Evolutionary conservation across 1,284 basidiomycete genomes (phyloP), one percentile per base, ranked within the genome.

Genomic region (Ganoderma boninense): DNA sequence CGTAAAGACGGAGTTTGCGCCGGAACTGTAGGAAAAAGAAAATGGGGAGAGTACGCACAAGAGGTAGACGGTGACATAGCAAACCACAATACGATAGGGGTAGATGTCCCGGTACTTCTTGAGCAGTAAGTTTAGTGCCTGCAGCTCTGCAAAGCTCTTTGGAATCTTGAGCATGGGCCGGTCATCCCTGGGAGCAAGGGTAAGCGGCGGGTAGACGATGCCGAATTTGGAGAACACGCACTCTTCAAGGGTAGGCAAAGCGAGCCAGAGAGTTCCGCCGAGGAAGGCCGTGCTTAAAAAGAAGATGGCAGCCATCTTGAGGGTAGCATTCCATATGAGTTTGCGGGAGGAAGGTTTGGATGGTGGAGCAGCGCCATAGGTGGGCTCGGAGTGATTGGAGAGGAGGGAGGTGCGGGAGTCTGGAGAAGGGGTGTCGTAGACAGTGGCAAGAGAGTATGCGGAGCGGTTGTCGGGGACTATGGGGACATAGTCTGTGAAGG

Each of bases 21-120:
- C 54, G 11, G 32, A 23, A 61, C 8, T 0, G 8, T 20, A 14
- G 59, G 18, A 40, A 23, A n/a, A 26, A 61, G 35, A 62, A 26
- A 60, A 38, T 6, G 64, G 62, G 43, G 71, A 63, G 42, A 66
- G 63, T 64, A 85, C 89, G 69, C 77, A 97, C 96, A 98, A 99
- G 74, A 99, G 88, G 82, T 98, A 98, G 1, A 96, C 94, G 69
- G 88, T 89, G 69, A 95, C 88, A 82, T 95, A 96, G 81, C 94
- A 96, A 57, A 96, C 81, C 69, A 96, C 82, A 73, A 96, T 92
- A 61, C 94, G 89, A 79, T 86, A 87, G 0, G 95, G 95, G 79
- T 95, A 95, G 74, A 94, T 92, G 74, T 92, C 89, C 62, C 95
- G 88, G 81, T 97, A 97, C 80, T 97, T 97, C 85, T 96, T 96